Evolutionary conservation across 257 asterid species (phyloP), one percentile per base, ranked within the genome.

Genomic region (Schizonepeta tenuifolia): DNA sequence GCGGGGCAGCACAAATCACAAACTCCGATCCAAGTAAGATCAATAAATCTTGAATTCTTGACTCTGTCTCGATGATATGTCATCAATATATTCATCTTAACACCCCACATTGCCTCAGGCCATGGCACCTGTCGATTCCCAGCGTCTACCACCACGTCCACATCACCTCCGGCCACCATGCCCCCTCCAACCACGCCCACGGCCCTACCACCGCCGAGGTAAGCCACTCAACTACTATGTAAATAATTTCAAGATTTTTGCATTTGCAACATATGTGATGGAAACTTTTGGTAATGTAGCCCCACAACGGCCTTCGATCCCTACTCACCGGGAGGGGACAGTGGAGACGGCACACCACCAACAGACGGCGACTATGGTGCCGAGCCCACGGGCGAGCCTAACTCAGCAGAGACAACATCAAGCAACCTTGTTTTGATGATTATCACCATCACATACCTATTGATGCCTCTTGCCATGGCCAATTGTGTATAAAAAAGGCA

Each of bases 311-410:
- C 86, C 8, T 47, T 62, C 60, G 82, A 44, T 74, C 92, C 92
- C 40, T 80, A 74, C 77, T 40, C 85, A 18, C 90, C 92, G 0
- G 71, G 70, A 7, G 90, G 78, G 18, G 78, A 81, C 35, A 69
- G 56, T 6, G 82, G 75, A 4, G 31, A 44, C 15, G 74, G 73
- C 14, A 47, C 67, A 17, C 73, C 62, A 22, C 88, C 83, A 47
- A 67, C 81, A 7, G 90, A 56, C 43, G 54, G 69, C 24, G 91
- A 88, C 50, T 83, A 79, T 69, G 89, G 87, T 58, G 78, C 73
- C 9, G 89, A 79, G 69, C 95, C 95, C 9, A 84, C 92, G 9
- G 92, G 92, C 10, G 65, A 74, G 65, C 90, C 95, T 43, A 86
- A 67, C 77, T 86, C 88, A 31, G 92, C 83, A 49, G 67, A 68